These are phyloP conservation scores for Tricharina praecox DNA, from an alignment of 495 filamentous ascomycete genomes.

Conservation along the genomic window DNA sequence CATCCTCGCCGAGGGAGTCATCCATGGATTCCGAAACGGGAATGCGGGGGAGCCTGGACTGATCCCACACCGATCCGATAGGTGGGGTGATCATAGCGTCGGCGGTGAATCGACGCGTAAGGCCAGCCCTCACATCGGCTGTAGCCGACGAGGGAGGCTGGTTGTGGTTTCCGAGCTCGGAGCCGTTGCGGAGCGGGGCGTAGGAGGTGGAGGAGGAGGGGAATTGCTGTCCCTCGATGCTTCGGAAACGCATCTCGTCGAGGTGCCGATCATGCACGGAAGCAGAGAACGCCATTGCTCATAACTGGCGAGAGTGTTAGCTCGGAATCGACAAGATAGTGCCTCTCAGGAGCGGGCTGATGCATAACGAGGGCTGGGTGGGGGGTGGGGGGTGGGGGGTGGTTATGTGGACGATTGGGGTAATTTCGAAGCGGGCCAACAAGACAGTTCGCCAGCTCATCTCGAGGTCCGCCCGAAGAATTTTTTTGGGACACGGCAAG, in stretches of 20 bases:
- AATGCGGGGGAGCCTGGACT: slow-evolving; percentile 20
- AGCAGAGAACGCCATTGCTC: slow-evolving; percentile 27
- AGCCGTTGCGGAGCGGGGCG: slow-evolving; percentile 24
- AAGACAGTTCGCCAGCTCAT: too few species aligned
- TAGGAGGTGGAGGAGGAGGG: slow-evolving; percentile 15
- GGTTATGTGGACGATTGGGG: neutral
- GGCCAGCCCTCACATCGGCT: slow-evolving; percentile 36
- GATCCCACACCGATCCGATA: slow-evolving; percentile 18
- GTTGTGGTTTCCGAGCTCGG: slow-evolving; percentile 6
- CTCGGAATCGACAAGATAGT: neutral
- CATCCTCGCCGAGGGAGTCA: slow-evolving; percentile 28
- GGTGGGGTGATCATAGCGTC: slow-evolving; percentile 37
- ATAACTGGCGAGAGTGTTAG: slow-evolving; percentile 15
- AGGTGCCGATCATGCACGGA: slow-evolving; percentile 26
- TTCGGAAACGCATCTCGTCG: slow-evolving; percentile 22
- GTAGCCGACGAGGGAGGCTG: slow-evolving; percentile 12
- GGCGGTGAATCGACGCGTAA: slow-evolving; percentile 87
- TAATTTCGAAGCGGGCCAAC: slow-evolving; percentile 3
- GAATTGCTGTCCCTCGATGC: slow-evolving; percentile 23
- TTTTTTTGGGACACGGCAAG: neutral
- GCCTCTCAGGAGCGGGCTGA: neutral
- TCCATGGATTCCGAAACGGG: slow-evolving; percentile 39
- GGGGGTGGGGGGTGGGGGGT: too few species aligned
- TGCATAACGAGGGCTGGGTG: neutral
- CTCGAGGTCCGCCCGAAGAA: neutral